Base-by-base conservation (phyloP, 257 asterid species). In the Solanum bukasovii region DNA sequence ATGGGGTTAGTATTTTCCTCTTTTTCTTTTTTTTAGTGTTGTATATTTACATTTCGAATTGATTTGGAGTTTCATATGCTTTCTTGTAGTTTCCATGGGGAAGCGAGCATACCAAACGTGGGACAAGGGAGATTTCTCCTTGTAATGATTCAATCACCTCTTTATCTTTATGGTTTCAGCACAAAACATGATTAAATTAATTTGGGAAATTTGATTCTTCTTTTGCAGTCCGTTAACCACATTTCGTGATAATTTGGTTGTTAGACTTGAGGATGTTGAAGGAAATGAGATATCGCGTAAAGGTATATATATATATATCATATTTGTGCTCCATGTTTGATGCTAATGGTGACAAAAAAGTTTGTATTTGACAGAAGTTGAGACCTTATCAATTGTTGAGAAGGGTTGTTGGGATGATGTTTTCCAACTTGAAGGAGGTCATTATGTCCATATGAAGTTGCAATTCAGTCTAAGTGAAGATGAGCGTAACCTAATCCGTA, bases 401-500 rank as follows among this genome's bases (percentile, higher is more conserved):
- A 97, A 95, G 93, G 98, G 94, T n/a, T 89, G 56, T 74, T 96
- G 98, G 98, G 97, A 97, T 81, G 98, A 96, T 52, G 92, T 89
- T 87, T 95, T 95, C 87, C 89, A 92, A 71, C 89, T 97, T 73
- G 92, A 91, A 86, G 96, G 95, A 83, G 92, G 96, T 79, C 96
- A 98, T 12, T 89, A 91, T 56, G 98, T 94, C 86, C 99, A 93
- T 91, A 89, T 97, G 98, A 94, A 96, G 91, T 84, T 96, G 90
- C 94, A 88, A 42, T 95, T 97, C 84, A 31, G 90, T 91, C 96
- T 97, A 89, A 97, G 88, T 84, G 96, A 96, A 31, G 98, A 92
- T 87, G 98, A 97, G 2, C 94, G 95, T 34, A 87, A 86, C 49
- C 98, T 96, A 65, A 90, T 97, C 85, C 98, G 98, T 34, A 59